A percentile compares a stretch with the other conserved stretches of the same genome.
Conservation (phyloP, 345 rosid species). For the Gossypium arboreum region DNA sequence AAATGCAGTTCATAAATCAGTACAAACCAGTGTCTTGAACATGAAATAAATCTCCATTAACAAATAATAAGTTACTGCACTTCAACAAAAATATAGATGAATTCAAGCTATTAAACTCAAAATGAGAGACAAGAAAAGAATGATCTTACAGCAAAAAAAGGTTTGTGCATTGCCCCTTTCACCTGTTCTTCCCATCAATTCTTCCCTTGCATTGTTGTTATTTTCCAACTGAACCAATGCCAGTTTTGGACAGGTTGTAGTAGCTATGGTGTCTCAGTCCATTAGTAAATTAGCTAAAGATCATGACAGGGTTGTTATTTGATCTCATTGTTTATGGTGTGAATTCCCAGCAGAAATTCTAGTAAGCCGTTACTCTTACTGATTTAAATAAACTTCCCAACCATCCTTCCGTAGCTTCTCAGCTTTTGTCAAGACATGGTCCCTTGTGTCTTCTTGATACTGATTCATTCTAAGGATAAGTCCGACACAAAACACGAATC, state of each 20-base stretch:
- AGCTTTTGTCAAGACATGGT: constrained; percentile 65
- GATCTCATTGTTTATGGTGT: neutral
- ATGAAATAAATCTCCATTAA: neutral
- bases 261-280: neutral
- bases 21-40: neutral
- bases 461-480: constrained; percentile 69
- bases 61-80: neutral
- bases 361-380: neutral
- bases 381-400: constrained; percentile 69
- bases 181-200: neutral
- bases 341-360: neutral
- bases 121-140: neutral
- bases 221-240: neutral
- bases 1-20: neutral
- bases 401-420: constrained; percentile 63
- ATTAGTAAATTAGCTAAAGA: neutral
- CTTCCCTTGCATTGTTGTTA: neutral
- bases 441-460: constrained; percentile 76
- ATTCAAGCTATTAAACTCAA: neutral
- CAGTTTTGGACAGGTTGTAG: neutral
- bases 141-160: neutral
- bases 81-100: neutral
- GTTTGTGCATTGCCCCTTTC: neutral
- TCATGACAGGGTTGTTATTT: neutral
- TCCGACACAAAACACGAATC: neutral